These are phyloP conservation scores for Chalciporus sp. DNA, from an alignment of 1,284 basidiomycete genomes.

Conservation along the genomic window DNA sequence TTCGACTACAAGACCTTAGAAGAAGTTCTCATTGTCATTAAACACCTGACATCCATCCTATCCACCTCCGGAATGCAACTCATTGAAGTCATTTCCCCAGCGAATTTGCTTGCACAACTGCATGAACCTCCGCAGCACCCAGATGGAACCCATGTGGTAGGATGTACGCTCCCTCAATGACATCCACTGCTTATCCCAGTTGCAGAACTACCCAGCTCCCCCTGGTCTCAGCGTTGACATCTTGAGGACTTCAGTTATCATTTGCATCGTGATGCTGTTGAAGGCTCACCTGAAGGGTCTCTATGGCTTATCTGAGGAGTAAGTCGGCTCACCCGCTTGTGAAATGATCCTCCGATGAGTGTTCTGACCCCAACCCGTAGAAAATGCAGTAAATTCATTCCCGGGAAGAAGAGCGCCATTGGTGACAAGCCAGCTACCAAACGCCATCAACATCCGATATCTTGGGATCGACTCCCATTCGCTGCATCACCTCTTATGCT, in stretches of 20 bases:
- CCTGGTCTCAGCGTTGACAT: slow-evolving; percentile 40
- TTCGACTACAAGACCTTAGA: slow-evolving; percentile 96
- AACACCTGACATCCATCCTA: slow-evolving; percentile 77
- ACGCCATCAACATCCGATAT: slow-evolving; percentile 61
- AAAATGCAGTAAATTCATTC: slow-evolving; percentile 84
- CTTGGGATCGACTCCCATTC: slow-evolving; percentile 74
- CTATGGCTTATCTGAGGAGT: slow-evolving; percentile 90
- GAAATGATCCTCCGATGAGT: background rate
- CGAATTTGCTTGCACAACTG: slow-evolving; percentile 65
- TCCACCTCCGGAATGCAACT: slow-evolving; percentile 87
- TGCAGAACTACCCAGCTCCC: slow-evolving; percentile 12
- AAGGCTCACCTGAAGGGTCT: slow-evolving; percentile 81
- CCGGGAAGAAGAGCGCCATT: slow-evolving; percentile 82
- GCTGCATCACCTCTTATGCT: slow-evolving; percentile 61
- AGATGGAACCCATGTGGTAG: slow-evolving; percentile 17
- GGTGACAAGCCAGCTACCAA: slow-evolving; percentile 80
- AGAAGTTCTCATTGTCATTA: slow-evolving; percentile 86
- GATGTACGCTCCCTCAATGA: background rate
- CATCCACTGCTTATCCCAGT: slow-evolving; percentile 3
- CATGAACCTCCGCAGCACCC: slow-evolving; percentile 37
- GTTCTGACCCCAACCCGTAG: slow-evolving; percentile 40
- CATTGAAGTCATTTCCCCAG: slow-evolving; percentile 66
- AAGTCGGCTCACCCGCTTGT: slow-evolving; percentile 29
- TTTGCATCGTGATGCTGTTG: slow-evolving; percentile 81
- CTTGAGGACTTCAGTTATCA: slow-evolving; percentile 69